phyloP scores from a whole-genome alignment of 2,329 filamentous ascomycete species.

The Epichloe coenophiala region DNA sequence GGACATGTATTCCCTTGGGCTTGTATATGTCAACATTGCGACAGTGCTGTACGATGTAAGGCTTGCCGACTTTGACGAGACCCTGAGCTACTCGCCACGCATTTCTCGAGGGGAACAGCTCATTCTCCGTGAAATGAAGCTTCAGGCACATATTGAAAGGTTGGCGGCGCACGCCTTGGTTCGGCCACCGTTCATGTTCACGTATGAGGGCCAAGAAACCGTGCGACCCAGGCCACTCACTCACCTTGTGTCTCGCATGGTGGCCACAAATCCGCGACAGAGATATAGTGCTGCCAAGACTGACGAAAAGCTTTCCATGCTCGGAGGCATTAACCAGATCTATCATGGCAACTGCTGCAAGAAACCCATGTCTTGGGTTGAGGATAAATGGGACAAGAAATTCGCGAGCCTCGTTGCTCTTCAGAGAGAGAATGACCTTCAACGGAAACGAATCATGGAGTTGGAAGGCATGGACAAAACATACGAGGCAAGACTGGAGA shows the following conservation, averaged over 20 bases:
- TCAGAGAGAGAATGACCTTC: conserved; percentile 18
- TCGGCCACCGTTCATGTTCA: conserved; percentile 23
- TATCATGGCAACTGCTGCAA: conserved; percentile 34
- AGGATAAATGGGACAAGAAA: conserved; percentile 24
- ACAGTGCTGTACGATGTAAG: conserved; percentile 28
- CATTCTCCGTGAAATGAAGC: conserved; percentile 18
- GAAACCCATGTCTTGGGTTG: conserved; percentile 22
- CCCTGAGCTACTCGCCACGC: conserved; percentile 17
- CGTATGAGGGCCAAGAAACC: conserved; percentile 23
- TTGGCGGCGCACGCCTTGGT: conserved; percentile 22
- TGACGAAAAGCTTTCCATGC: conserved; percentile 27
- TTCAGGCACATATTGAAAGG: conserved; percentile 20
- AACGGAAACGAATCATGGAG: conserved; percentile 19
- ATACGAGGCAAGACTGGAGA: conserved; percentile 24
- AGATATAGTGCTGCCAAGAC: conserved; percentile 23
- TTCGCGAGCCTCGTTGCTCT: conserved; percentile 16
- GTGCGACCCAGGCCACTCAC: conserved; percentile 27
- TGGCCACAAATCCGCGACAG: conserved; percentile 16
- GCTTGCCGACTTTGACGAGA: conserved; percentile 25
- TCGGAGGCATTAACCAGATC: conserved; percentile 33
- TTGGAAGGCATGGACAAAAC: conserved; percentile 27
- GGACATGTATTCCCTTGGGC: conserved; percentile 34
- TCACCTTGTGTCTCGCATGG: conserved; percentile 23
- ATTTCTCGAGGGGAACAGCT: conserved; percentile 20
- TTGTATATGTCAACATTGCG: conserved; percentile 31